These are phyloP conservation scores for Astrephomene gubernaculifera DNA, from an alignment of 139 green algal species.

Conservation along the genomic window DNA sequence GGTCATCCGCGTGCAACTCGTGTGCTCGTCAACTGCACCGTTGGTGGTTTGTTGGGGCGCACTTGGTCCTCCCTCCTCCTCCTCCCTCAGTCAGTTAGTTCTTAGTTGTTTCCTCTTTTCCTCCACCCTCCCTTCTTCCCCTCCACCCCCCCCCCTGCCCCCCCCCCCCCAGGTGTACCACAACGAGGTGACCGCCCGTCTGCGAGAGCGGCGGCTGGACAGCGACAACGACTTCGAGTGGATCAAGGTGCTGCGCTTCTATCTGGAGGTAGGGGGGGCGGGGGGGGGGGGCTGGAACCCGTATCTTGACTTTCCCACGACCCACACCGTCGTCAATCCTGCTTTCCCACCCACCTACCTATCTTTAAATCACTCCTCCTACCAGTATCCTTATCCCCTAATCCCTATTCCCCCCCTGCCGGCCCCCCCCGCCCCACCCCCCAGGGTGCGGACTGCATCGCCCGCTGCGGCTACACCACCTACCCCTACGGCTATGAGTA, in stretches of 20 bases:
- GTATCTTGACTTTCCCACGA: background rate
- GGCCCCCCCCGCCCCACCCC: background rate
- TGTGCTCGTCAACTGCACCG: too few species aligned
- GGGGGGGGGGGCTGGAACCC: background rate
- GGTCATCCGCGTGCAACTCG: too few species aligned
- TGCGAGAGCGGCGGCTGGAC: constrained; percentile 45
- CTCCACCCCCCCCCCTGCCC: background rate
- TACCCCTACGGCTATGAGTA: constrained; percentile 80
- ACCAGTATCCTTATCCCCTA: background rate
- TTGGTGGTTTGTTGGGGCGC: too few species aligned
- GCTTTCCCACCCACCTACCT: too few species aligned
- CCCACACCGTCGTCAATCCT: background rate
- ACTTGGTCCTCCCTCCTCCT: too few species aligned
- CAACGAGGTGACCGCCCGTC: constrained; percentile 45
- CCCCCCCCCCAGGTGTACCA: constrained; percentile 52
- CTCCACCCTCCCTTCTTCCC: too few species aligned
- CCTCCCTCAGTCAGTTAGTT: too few species aligned
- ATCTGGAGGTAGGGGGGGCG: constrained; percentile 37
- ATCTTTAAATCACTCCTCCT: background rate
- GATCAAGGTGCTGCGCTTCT: constrained; percentile 58
- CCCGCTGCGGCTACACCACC: constrained; percentile 34
- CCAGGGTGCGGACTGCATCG: constrained; percentile 20
- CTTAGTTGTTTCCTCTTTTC: too few species aligned
- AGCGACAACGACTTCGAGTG: constrained; percentile 52
- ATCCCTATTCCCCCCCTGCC: background rate